Percentiles rank a stretch among this genome's conserved stretches.
phyloP scores from a whole-genome alignment of 1,284 basidiomycete genomes.

The Naganishia cerealis region DNA sequence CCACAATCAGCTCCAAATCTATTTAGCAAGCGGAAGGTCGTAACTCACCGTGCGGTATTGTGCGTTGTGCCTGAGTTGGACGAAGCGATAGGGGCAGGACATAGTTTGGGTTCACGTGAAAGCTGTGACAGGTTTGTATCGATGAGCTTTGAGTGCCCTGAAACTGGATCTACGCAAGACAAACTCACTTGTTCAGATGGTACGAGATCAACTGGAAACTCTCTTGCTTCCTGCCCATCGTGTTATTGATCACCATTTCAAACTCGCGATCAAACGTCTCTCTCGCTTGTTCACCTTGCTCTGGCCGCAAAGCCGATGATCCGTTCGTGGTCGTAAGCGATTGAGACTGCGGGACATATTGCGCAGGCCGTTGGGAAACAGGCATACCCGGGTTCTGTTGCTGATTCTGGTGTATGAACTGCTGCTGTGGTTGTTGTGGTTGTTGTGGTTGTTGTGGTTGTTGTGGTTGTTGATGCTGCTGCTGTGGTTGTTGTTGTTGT shows the following conservation, averaged over 20 bases:
- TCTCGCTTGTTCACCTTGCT: conserved; percentile 36
- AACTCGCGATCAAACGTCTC: conserved; percentile 29
- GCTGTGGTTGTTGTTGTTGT: conserved; percentile 8
- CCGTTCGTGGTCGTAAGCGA: conserved; percentile 8
- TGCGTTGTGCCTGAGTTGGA: conserved; percentile 79
- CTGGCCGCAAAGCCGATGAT: conserved; percentile 6
- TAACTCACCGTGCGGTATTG: conserved; percentile 69
- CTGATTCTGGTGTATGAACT: neutral
- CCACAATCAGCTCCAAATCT: conserved; percentile 51
- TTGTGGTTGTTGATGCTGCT: conserved; percentile 6
- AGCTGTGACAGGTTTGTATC: conserved; percentile 40
- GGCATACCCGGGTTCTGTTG: neutral
- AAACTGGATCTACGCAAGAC: neutral
- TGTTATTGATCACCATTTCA: conserved; percentile 11
- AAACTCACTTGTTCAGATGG: conserved; percentile 70
- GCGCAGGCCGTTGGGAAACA: neutral
- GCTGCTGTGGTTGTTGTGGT: too few species aligned
- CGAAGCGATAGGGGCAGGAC: conserved; percentile 81
- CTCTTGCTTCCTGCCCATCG: conserved; percentile 26
- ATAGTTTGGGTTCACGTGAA: conserved; percentile 63
- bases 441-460: too few species aligned
- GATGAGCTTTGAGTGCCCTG: conserved; percentile 51
- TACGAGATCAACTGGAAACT: conserved; percentile 60
- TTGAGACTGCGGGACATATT: neutral
- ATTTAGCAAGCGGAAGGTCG: neutral